phyloP scores from a whole-genome alignment of 352 stramenopile species.

The Phytophthora pistaciae region DNA sequence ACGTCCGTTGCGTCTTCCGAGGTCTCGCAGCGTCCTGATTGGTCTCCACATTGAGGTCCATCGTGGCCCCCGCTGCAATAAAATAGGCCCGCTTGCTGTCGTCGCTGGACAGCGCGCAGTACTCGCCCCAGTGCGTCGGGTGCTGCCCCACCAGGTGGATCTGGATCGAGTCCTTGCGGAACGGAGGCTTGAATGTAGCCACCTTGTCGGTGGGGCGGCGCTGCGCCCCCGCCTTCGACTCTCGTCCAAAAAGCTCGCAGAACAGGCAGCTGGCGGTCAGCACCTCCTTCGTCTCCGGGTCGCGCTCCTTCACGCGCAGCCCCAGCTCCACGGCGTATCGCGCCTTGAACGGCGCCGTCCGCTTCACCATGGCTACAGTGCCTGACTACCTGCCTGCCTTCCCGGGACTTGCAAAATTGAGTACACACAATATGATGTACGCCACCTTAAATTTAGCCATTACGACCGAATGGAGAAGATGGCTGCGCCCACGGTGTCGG shows the following conservation, averaged over 20 bases:
- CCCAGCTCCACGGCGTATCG: constrained; percentile 37
- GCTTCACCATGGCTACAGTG: constrained; percentile 13
- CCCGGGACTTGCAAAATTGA: no score
- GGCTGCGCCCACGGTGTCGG: neutral
- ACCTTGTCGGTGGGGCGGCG: constrained; percentile 65
- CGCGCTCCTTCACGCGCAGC: constrained; percentile 38
- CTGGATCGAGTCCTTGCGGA: constrained; percentile 75
- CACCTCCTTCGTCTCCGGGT: constrained; percentile 49
- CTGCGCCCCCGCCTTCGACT: constrained; percentile 46
- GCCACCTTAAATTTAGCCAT: neutral
- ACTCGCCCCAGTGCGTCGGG: constrained; percentile 50
- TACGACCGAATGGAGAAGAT: neutral
- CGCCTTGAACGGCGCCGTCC: constrained; percentile 22
- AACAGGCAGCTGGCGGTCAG: constrained; percentile 59
- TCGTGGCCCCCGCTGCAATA: constrained; percentile 28
- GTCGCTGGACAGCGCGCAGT: constrained; percentile 48
- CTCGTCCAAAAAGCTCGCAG: constrained; percentile 70
- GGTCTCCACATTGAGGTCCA: constrained; percentile 9
- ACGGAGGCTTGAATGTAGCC: constrained; percentile 67
- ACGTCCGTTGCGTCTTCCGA: constrained; percentile 19
- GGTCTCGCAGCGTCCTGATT: constrained; percentile 5
- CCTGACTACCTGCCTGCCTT: no score
- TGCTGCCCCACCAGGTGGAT: constrained; percentile 70
- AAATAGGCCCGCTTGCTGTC: constrained; percentile 68
- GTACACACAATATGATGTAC: neutral